phyloP scores from a whole-genome alignment of 805 yeast species.

The Ogataea saltuana region DNA sequence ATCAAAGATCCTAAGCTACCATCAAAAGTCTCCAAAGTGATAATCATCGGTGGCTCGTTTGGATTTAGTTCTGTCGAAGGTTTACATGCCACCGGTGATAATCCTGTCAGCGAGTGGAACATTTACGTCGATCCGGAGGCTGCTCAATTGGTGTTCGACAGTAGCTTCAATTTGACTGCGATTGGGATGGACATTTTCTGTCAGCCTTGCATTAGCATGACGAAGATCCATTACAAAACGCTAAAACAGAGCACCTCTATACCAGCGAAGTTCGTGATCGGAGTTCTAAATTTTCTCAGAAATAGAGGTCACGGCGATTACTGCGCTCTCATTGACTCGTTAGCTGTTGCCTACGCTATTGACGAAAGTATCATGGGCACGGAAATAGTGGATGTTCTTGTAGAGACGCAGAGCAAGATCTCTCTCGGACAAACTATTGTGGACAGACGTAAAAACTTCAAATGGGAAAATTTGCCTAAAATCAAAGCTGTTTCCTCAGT shows the following conservation, averaged over 20 bases:
- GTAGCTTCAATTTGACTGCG: conserved; percentile 27
- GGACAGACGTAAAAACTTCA: conserved; percentile 31
- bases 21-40: conserved; percentile 23
- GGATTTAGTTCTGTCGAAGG: conserved; percentile 28
- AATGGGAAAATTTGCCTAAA: conserved; percentile 26
- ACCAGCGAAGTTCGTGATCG: conserved; percentile 27
- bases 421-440: conserved; percentile 30
- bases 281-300: conserved; percentile 25
- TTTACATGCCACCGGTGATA: conserved; percentile 33
- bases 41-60: conserved; percentile 31
- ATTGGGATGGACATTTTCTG: conserved; percentile 33
- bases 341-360: conserved; percentile 32
- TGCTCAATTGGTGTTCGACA: conserved; percentile 27
- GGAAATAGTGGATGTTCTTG: conserved; percentile 24
- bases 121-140: conserved; percentile 33
- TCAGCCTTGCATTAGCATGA: conserved; percentile 30
- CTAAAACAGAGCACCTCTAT: conserved; percentile 15
- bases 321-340: conserved; percentile 31
- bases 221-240: conserved; percentile 9
- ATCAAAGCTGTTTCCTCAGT: conserved; percentile 27
- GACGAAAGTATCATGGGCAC: conserved; percentile 27
- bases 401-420: conserved; percentile 28
- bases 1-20: conserved; percentile 29
- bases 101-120: conserved; percentile 33
- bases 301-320: conserved; percentile 29